A percentile compares a stretch with the other conserved stretches of the same genome.
These are phyloP conservation scores for Senecio squalidus DNA, from an alignment of 140 eudicot genomes.

Conservation along the genomic window DNA sequence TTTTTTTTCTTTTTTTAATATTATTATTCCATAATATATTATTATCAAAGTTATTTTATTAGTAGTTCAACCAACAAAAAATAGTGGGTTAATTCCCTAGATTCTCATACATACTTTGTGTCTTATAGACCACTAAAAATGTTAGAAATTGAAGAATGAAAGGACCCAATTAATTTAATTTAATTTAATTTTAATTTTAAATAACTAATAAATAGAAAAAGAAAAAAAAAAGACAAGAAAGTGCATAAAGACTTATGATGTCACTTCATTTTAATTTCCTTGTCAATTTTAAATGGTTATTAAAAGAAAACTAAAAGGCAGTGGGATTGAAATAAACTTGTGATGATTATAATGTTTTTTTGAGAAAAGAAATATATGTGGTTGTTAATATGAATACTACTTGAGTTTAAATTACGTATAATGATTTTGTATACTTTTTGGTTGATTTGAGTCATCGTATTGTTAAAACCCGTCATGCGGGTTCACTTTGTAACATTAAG, in stretches of 20 bases:
- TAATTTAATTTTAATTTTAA: not conserved
- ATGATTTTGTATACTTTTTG: too few relatives aligned
- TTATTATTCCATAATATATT: not conserved
- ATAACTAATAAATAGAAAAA: too few relatives aligned
- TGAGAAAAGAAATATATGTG: too few relatives aligned
- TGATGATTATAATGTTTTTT: too few relatives aligned
- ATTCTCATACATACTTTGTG: conserved; percentile 6
- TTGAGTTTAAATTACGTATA: too few relatives aligned
- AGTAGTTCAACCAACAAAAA: conserved; percentile 20
- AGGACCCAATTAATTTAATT: not conserved
- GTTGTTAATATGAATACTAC: too few relatives aligned
- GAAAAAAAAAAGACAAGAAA: not conserved
- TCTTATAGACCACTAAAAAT: conserved; percentile 17
- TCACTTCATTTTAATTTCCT: not conserved
- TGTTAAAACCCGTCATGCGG: too few relatives aligned
- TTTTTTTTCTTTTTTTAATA: too few relatives aligned
- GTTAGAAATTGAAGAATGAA: conserved; percentile 4
- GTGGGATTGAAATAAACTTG: too few relatives aligned
- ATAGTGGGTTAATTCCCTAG: conserved; percentile 1
- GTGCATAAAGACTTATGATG: not conserved
- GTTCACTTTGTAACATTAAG: too few relatives aligned
- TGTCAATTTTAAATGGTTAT: not conserved
- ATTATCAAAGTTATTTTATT: not conserved
- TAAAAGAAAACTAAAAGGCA: not conserved
- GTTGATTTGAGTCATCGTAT: too few relatives aligned